Base-by-base conservation (phyloP, 2,329 filamentous ascomycete species). In the Fusarium hostae region DNA sequence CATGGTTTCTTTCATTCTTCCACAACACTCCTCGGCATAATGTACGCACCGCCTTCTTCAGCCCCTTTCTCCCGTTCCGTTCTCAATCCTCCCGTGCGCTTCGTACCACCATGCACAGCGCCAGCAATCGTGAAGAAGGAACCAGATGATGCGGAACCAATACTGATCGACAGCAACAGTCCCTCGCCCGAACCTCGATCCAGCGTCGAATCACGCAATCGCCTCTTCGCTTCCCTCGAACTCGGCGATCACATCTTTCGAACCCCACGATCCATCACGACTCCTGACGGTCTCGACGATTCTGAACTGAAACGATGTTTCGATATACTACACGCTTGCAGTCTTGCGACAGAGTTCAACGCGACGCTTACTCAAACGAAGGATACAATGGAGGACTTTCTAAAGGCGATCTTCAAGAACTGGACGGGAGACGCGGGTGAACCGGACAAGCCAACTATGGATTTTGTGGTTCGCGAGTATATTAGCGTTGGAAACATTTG, bases 291-390 rank as follows among this genome's bases (percentile, higher is more conserved):
- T 32, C 73, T 81, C 16, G 77, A 72, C 9, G 71, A 77, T 10
- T n/a, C 59, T 1, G 72, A 81, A 45, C 58, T 81, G 24, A 73
- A 74, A n/a, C 69, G 70, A 41, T 79, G 75, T 40, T 81, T 80
- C 24, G 77, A 80, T 32, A 78, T 81, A 24, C 69, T 81, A 6
- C 78, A 80, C 30, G 79, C 78, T 0, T 81, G 79, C 15, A 76
- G 78, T 0, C 30, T 52, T 0, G 78, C 79, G 8, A 80, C 78
- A 2, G 72, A 79, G 6, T 40, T 54, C 1, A 58, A 57, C 6
- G 72, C 77, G 5, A 76, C 70, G 2, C 54, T 78, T 22, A 43
- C 58, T 1, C 72, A 71, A 32, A 80, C 79, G 0, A 68, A 72
- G 15, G 69, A 74, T 22, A 81, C 78, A 10, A 78, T 81, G 57